Evolutionary conservation across 225 moss, liverwort and hornwort genomes (phyloP).

Genomic region (Pseudoscleropodium purum): DNA sequence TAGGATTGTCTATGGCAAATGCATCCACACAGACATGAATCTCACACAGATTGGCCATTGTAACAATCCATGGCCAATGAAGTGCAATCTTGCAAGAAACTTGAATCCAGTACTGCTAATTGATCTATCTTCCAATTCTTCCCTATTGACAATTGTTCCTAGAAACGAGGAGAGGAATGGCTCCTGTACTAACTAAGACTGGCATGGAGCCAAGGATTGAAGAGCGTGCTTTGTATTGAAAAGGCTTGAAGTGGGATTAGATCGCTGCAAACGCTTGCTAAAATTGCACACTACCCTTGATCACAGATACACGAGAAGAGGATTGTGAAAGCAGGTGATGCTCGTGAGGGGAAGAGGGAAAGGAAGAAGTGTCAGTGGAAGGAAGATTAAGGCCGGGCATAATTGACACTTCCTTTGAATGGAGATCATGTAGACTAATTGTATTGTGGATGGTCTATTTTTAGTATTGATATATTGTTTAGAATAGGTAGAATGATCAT

Average conservation of each 20-base stretch:
- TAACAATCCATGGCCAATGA: background rate
- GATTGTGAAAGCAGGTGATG: background rate
- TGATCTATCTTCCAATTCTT: background rate
- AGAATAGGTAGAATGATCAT: too few relatives aligned
- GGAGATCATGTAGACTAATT: background rate
- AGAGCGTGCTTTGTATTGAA: background rate
- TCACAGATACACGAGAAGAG: background rate
- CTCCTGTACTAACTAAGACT: background rate
- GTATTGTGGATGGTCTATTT: too few relatives aligned
- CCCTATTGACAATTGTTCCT: background rate
- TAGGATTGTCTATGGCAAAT: too few relatives aligned
- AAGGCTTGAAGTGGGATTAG: background rate
- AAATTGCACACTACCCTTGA: background rate
- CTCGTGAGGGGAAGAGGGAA: background rate
- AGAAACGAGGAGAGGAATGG: background rate
- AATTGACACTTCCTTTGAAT: too few relatives aligned
- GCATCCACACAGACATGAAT: background rate
- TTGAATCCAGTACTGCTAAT: background rate
- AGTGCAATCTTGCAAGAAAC: background rate
- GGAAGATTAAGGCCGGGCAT: background rate
- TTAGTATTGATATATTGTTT: too few relatives aligned
- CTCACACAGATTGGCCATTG: background rate
- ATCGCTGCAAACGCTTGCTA: background rate
- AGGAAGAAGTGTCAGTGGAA: background rate
- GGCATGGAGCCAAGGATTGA: background rate